These are phyloP conservation scores for Monosporascus sp. DNA, from an alignment of 2,329 filamentous ascomycete genomes.

Conservation along the genomic window DNA sequence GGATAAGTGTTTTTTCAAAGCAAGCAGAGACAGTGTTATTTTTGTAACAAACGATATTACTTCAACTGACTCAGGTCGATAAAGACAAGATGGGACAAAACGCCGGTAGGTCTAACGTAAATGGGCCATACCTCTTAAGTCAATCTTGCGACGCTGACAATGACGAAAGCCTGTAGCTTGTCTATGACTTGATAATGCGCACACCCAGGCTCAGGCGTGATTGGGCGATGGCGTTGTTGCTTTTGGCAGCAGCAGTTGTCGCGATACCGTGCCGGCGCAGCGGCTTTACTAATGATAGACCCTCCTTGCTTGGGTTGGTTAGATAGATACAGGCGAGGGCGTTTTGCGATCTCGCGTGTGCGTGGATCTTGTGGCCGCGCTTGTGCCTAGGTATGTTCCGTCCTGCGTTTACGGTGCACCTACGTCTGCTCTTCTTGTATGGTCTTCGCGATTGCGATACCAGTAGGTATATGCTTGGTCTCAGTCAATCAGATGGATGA, in stretches of 20 bases:
- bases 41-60: too few species aligned
- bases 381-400: background rate
- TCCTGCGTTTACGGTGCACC: background rate
- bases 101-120: background rate
- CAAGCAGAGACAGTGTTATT: slow-evolving; percentile 1
- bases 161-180: background rate
- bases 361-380: background rate
- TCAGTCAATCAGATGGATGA: background rate
- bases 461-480: background rate
- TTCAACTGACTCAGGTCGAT: background rate
- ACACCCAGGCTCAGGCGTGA: background rate
- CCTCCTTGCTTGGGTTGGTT: background rate
- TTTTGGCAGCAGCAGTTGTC: background rate
- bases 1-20: slow-evolving; percentile 1
- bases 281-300: background rate
- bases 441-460: background rate
- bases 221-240: background rate
- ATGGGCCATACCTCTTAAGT: background rate
- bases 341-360: background rate
- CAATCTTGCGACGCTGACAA: background rate
- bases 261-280: background rate
- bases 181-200: background rate
- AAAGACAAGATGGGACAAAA: background rate
- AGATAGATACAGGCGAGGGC: background rate
- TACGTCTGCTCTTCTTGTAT: background rate